Evolutionary conservation across 768 basidiomycete species (phyloP).

Genomic region (Kwoniella europaea): DNA sequence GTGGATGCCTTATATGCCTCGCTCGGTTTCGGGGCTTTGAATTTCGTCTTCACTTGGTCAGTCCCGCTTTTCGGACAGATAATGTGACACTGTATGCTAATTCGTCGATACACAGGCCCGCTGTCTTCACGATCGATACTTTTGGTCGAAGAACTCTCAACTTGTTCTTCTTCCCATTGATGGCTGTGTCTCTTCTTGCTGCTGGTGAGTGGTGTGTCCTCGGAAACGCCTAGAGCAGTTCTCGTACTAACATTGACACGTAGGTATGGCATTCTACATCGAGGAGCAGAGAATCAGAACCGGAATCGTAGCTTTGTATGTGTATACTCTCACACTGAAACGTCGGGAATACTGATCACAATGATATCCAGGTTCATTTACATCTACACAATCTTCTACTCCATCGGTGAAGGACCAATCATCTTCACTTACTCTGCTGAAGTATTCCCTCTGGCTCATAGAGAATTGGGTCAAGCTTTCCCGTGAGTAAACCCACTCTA

Average conservation of each 20-base stretch:
- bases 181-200: constrained; percentile 74
- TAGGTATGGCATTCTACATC: constrained; percentile 71
- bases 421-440: constrained; percentile 84
- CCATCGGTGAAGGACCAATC: constrained; percentile 74
- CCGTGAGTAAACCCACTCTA: constrained; percentile 27
- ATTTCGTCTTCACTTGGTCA: constrained; percentile 60
- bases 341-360: not conserved
- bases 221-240: too few species aligned
- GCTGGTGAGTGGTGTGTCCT: constrained; percentile 66
- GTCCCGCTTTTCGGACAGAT: not conserved
- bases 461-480: constrained; percentile 75
- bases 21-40: constrained; percentile 56
- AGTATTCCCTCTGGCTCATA: constrained; percentile 82
- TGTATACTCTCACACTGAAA: not conserved
- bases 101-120: constrained; percentile 61
- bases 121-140: constrained; percentile 53
- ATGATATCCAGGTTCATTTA: constrained; percentile 37
- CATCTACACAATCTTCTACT: constrained; percentile 54
- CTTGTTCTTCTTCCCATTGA: constrained; percentile 69
- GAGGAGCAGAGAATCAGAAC: constrained; percentile 57
- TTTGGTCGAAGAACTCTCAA: constrained; percentile 39
- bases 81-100: constrained; percentile 56
- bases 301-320: constrained; percentile 57
- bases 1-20: constrained; percentile 53
- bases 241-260: constrained; percentile 60